Evolutionary conservation across 2,329 filamentous ascomycete genomes (phyloP).

Genomic region (Cryphonectria radicalis): DNA sequence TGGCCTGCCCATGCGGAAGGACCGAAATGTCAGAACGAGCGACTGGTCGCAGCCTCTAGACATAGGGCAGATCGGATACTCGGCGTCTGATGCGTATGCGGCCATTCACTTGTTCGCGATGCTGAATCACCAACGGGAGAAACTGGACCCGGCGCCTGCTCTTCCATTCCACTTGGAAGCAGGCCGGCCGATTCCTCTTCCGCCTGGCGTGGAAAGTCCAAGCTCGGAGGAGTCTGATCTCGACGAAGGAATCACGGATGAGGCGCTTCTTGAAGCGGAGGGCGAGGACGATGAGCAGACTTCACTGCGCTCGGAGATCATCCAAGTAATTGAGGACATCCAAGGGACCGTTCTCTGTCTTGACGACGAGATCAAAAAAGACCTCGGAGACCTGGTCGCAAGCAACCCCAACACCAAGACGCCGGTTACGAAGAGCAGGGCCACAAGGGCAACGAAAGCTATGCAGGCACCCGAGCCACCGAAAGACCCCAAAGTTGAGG

Average conservation of each 20-base stretch:
- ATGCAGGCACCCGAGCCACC: conserved; percentile 21
- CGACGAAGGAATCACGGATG: conserved; percentile 6
- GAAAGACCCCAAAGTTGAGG: conserved; percentile 48
- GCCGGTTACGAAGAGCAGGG: conserved; percentile 19
- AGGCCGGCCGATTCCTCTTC: conserved; percentile 63
- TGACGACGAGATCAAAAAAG: background rate
- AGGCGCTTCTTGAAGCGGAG: conserved; percentile 23
- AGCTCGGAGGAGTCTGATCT: conserved; percentile 38
- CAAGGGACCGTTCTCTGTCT: background rate
- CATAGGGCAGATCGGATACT: conserved; percentile 70
- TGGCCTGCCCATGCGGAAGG: conserved; percentile 77
- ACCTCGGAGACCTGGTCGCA: conserved; percentile 3
- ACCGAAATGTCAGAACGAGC: conserved; percentile 67
- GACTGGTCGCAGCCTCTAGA: conserved; percentile 72
- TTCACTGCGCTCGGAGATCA: background rate
- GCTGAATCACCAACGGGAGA: conserved; percentile 69
- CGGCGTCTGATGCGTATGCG: conserved; percentile 84
- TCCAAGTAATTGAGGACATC: background rate
- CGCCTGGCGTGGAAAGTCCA: conserved; percentile 45
- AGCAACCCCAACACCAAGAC: background rate
- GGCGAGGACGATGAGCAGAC: background rate
- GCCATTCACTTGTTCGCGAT: conserved; percentile 73
- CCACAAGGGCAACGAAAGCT: conserved; percentile 25
- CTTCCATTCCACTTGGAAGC: conserved; percentile 71
- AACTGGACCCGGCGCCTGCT: conserved; percentile 71